A percentile compares a stretch with the other conserved stretches of the same genome.
Conservation (phyloP, 2,329 filamentous ascomycete genomes). For the Pezicula neosporulosa region DNA sequence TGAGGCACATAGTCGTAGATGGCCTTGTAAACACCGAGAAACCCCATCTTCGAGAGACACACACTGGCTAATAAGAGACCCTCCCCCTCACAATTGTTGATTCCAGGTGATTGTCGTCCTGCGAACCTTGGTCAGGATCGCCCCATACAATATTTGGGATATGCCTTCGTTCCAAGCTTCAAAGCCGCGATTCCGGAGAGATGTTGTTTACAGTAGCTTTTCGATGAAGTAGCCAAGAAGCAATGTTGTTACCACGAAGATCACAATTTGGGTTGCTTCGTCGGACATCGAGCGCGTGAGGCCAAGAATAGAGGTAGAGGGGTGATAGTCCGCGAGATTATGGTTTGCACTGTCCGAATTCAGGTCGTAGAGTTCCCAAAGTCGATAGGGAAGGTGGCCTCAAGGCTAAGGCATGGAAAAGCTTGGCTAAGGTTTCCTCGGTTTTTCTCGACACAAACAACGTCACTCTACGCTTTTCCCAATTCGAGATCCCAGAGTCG, state of each 20-base stretch:
- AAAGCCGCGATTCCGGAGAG: slow-evolving; percentile 12
- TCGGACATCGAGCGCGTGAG: background rate
- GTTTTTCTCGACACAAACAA: no score
- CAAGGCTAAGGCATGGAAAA: no score
- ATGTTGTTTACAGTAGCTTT: slow-evolving; percentile 1
- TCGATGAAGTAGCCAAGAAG: background rate
- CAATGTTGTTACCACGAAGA: background rate
- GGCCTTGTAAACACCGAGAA: slow-evolving; percentile 86
- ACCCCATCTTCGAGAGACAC: slow-evolving; percentile 62
- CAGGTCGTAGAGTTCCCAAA: no score
- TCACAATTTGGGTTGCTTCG: background rate
- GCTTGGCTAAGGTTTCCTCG: no score
- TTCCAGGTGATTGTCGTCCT: slow-evolving; percentile 19
- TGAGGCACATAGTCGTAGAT: slow-evolving; percentile 92
- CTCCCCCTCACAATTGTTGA: slow-evolving; percentile 10
- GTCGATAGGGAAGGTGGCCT: no score
- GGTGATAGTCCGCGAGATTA: no score
- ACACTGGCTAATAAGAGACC: background rate
- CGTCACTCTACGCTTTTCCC: no score
- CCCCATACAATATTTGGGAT: slow-evolving; percentile 22
- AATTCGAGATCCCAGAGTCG: no score
- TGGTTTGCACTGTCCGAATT: no score
- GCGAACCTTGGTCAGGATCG: slow-evolving; percentile 15
- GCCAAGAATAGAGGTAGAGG: background rate
- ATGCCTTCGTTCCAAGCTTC: slow-evolving; percentile 12